These are phyloP conservation scores for Penicillium sclerotigenum DNA, from an alignment of 2,329 filamentous ascomycete genomes.

Conservation along the genomic window DNA sequence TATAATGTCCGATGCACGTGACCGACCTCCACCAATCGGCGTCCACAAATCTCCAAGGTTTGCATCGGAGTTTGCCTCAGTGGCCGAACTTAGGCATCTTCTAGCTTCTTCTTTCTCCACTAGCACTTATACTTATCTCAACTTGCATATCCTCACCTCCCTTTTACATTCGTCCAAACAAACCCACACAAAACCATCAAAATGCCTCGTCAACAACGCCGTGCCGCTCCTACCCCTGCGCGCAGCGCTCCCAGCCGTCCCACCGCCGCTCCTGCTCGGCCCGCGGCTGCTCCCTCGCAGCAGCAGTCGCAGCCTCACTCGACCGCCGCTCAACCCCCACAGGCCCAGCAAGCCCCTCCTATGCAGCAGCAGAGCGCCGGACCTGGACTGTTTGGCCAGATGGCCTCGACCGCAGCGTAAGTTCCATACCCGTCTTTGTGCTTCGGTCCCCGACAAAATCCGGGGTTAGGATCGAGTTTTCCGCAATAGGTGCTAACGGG, in stretches of 20 bases:
- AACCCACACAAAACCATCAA: conserved; percentile 31
- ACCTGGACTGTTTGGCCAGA: conserved; percentile 88
- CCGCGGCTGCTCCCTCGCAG: conserved; percentile 52
- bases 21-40: background rate
- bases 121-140: conserved; percentile 7
- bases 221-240: conserved; percentile 52
- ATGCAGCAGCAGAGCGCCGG: conserved; percentile 56
- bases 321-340: conserved; percentile 56
- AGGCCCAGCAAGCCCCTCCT: conserved; percentile 50
- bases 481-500: conserved; percentile 6
- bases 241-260: conserved; percentile 64
- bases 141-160: conserved; percentile 19
- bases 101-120: conserved; percentile 31
- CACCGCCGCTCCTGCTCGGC: conserved; percentile 57
- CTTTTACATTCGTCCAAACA: conserved; percentile 14
- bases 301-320: conserved; percentile 69
- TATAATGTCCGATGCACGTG: conserved; percentile 8
- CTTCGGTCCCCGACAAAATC: conserved; percentile 9
- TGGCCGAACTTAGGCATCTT: conserved; percentile 26
- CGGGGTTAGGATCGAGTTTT: conserved; percentile 3
- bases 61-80: conserved; percentile 16
- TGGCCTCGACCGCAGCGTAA: conserved; percentile 97
- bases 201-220: conserved; percentile 77
- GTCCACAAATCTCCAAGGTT: conserved; percentile 2
- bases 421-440: conserved; percentile 40